Evolutionary conservation across 345 rosid species (phyloP), one percentile per base, ranked within the genome.

Genomic region (Pistacia integerrima): DNA sequence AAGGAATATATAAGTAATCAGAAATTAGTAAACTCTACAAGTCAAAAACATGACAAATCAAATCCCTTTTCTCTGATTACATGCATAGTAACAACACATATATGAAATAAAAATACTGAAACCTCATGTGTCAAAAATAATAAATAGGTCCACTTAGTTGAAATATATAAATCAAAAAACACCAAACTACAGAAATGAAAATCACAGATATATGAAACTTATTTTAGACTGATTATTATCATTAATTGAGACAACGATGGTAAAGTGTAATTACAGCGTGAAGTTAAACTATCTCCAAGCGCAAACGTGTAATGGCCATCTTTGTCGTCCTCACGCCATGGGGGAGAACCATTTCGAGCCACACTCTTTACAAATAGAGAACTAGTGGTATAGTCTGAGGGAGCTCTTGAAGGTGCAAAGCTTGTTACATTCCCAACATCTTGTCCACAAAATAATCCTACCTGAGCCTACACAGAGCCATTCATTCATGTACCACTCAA

Each of bases 261-360:
- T 78, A 74, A 86, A 90, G 94, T 81, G 84, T 69, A 87, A 85
- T 93, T 93, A 91, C 98, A 93, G 95, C 97, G 98, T 61, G 95
- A 84, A 61, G 95, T 89, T 88, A 93, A 88, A 90, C 88, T 90
- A 73, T 94, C 97, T 86, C 98, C 98, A 74, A 91, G 82, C 81
- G 90, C 96, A 92, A 94, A 94, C 94, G 88, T 90, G 92, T 88
- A 94, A 94, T 94, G 98, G 60, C 97, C 97, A 88, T 94, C 97
- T 80, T 92, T 94, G 94, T 94, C 97, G 87, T 94, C 97, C 81
- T 90, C 98, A 79, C 97, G 82, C 94, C 92, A 84, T 36, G 94
- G 97, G 79, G 98, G 92, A 36, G 97, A 91, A 83, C 87, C 91
- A 87, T 85, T 92, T 86, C 86, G 88, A 82, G 83, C 89, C 67